Conservation (phyloP, 108 stramenopile species). For the Skeletonema marinoi region DNA sequence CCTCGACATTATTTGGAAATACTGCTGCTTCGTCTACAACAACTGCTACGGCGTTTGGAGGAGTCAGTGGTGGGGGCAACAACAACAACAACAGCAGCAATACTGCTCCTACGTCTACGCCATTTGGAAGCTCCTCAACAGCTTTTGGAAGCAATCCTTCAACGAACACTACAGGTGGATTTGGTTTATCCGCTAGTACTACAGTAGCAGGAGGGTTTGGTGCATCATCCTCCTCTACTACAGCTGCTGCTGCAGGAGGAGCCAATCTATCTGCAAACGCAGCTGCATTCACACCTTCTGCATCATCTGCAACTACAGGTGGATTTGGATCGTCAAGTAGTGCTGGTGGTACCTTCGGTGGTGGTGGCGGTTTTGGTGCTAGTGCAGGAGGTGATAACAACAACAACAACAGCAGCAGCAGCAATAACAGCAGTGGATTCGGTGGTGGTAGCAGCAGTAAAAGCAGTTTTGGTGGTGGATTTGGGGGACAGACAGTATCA, state of each 20-base stretch:
- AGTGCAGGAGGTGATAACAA: not conserved
- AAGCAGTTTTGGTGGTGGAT: not conserved
- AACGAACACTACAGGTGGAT: not conserved
- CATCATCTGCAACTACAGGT: not conserved
- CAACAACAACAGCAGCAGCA: not conserved
- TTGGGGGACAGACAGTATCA: not conserved
- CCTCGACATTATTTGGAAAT: not conserved
- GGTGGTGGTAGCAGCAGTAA: conserved; percentile 4
- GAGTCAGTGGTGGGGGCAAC: too few species aligned
- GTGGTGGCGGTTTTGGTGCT: conserved; percentile 4
- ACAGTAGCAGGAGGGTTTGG: not conserved
- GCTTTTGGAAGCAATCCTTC: not conserved
- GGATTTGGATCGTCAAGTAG: not conserved
- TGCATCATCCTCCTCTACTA: not conserved
- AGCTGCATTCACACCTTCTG: not conserved
- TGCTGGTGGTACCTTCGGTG: not conserved
- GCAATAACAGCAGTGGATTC: conserved; percentile 1
- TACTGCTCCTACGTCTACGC: not conserved
- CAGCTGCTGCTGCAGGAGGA: not conserved
- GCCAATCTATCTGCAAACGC: not conserved
- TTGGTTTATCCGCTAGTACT: not conserved
- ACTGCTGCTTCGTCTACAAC: not conserved
- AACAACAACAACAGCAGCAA: too few species aligned
- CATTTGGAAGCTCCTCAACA: not conserved
- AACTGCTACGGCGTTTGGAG: too few species aligned